Evolutionary conservation across 2,329 filamentous ascomycete genomes (phyloP).

Genomic region (Akanthomyces muscarius): DNA sequence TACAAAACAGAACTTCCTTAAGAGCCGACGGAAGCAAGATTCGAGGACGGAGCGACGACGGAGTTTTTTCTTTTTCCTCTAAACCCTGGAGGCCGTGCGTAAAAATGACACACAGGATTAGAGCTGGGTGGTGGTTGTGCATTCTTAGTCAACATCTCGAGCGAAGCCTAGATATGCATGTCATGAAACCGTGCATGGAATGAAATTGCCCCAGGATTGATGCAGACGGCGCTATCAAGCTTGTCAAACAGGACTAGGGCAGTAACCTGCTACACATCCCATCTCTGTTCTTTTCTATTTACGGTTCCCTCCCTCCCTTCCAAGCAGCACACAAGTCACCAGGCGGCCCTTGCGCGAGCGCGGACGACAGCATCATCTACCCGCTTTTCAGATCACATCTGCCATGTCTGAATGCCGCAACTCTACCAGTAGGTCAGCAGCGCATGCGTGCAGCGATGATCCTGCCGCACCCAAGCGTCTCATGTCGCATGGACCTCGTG

Average conservation of each 20-base stretch:
- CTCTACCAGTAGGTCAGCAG: background rate
- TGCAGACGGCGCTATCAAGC: conserved; percentile 1
- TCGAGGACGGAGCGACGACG: too few relatives aligned
- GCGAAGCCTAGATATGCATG: background rate
- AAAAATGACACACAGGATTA: background rate
- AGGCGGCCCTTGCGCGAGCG: background rate
- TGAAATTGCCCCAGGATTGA: conserved; percentile 6
- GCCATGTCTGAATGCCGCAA: too few relatives aligned
- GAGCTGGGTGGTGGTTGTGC: background rate
- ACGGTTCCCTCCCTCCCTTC: background rate
- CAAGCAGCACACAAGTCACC: background rate
- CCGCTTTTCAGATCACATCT: background rate
- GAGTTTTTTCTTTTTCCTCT: too few relatives aligned
- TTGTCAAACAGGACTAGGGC: background rate
- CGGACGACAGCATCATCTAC: background rate
- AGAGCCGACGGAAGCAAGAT: too few relatives aligned
- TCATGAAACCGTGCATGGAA: background rate
- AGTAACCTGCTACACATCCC: background rate
- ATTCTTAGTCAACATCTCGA: background rate
- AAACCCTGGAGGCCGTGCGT: background rate
- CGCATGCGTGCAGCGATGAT: background rate
- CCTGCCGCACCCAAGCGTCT: background rate
- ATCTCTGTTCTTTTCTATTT: background rate
- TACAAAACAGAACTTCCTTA: too few relatives aligned
- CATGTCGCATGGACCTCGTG: background rate